These are phyloP conservation scores for Coniochaeta sp. DNA, from an alignment of 2,329 filamentous ascomycete genomes.

Conservation along the genomic window DNA sequence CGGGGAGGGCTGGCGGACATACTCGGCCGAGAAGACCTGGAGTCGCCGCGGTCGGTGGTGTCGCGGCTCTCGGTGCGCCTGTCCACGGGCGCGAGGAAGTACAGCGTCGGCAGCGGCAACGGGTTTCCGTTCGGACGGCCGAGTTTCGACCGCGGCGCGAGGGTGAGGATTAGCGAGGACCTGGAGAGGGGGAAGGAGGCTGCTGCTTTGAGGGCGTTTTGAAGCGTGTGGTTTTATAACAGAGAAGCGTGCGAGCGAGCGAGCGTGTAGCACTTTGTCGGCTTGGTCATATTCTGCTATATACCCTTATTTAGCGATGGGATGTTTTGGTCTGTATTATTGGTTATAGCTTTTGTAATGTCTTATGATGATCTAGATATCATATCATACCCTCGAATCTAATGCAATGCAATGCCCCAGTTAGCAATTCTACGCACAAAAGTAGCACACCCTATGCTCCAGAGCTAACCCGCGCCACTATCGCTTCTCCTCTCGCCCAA, in stretches of 20 bases:
- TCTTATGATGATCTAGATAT: not conserved
- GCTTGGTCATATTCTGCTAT: not conserved
- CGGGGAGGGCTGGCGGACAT: not conserved
- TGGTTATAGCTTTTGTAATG: not conserved
- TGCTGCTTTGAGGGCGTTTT: not conserved
- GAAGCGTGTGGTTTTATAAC: not conserved
- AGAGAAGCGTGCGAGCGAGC: too few relatives aligned
- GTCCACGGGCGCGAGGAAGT: slow-evolving; percentile 6
- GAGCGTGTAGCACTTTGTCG: not conserved
- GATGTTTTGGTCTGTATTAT: not conserved
- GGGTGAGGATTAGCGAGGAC: slow-evolving; percentile 10
- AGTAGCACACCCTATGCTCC: too few relatives aligned
- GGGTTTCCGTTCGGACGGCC: slow-evolving; percentile 6
- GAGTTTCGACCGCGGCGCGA: slow-evolving; percentile 7
- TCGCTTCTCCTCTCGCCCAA: not conserved
- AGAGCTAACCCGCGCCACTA: not conserved
- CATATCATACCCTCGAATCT: too few relatives aligned
- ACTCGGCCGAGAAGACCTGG: slow-evolving; percentile 6
- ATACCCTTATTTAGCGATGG: not conserved
- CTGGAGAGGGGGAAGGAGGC: slow-evolving; percentile 10
- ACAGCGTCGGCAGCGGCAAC: slow-evolving; percentile 10
- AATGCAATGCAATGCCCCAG: too few relatives aligned
- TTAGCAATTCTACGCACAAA: too few relatives aligned
- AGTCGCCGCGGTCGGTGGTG: slow-evolving; percentile 7
- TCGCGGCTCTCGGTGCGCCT: slow-evolving; percentile 2